Base-by-base conservation (phyloP, 331 rosid genomes). In the Phaseolus coccineus region DNA sequence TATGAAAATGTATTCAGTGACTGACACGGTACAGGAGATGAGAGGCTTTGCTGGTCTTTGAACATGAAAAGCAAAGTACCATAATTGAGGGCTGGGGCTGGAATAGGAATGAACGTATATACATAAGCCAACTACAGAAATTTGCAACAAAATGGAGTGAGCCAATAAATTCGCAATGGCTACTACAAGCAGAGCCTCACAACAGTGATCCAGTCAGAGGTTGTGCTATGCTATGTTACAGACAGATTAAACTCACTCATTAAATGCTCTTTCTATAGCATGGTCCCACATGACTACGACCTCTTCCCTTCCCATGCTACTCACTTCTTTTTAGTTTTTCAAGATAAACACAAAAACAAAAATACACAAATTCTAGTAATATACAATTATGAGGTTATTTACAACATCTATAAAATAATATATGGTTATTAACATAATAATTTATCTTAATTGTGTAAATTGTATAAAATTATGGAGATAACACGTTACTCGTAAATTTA, bases 231-330 rank as follows among this genome's bases (percentile, higher is more conserved):
- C 15, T 67, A 22, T 12, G 19, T 19, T n/a, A 37, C 35, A 33
- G 35, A 15, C 14, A 71, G 50, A 52, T 70, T 30, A 28, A 70
- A 13, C 50, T 37, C 70, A 6, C 30, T 37, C 70, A 69, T 46
- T 64, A 14, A 39, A 76, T 63, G 40, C 11, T 30, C 0, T 11
- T 15, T 57, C 1, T 25, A 5, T 30, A 24, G 63, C 28, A 8
- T 24, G 66, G 74, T 50, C 74, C 63, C 66, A 77, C 37, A 64
- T 28, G 48, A 47, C 72, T 59, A 71, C 35, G 46, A 66, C 71
- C 78, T 61, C 28, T 81, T 83, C 64, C 39, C 82, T 84, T 77
- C 80, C 76, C 63, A 73, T 69, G 30, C 4, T 9, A 1, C 14
- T 61, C 22, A 3, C 22, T 59, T 52, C 12, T 51, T 30, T 51